A percentile compares a stretch with the other conserved stretches of the same genome.
phyloP scores from a whole-genome alignment of 805 yeast genomes.

The Martiniozyma abietophila region DNA sequence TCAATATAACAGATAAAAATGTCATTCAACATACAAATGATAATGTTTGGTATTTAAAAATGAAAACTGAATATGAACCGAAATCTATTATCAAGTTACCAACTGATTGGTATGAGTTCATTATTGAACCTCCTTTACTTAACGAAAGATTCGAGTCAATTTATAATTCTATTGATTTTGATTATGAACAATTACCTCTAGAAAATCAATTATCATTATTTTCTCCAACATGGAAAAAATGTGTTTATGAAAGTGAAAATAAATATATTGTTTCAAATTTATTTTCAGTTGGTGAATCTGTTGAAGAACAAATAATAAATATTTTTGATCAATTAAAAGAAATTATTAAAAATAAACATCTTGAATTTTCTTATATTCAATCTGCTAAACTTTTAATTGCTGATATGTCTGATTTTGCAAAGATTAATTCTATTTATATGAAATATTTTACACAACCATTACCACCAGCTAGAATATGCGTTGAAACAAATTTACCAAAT shows the following conservation, averaged over 20 bases:
- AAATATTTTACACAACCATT: conserved; percentile 44
- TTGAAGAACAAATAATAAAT: conserved; percentile 38
- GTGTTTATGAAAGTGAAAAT: conserved; percentile 19
- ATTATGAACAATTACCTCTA: neutral
- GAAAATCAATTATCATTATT: too few relatives aligned
- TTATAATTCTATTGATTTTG: conserved; percentile 2
- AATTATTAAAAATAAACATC: conserved; percentile 23
- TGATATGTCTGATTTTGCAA: conserved; percentile 56
- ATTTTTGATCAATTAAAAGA: conserved; percentile 37
- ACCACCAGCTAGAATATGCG: conserved; percentile 88
- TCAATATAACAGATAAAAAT: conserved; percentile 33
- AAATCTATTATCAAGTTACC: conserved; percentile 10
- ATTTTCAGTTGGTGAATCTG: conserved; percentile 20
- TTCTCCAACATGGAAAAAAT: conserved; percentile 4
- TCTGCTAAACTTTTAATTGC: conserved; percentile 51
- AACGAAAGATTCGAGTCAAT: conserved; percentile 30
- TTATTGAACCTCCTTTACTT: conserved; percentile 31
- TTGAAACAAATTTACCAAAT: conserved; percentile 46
- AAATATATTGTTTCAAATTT: conserved; percentile 38
- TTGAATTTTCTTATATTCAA: conserved; percentile 41
- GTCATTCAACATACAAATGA: conserved; percentile 43
- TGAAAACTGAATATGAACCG: conserved; percentile 40
- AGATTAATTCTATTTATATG: conserved; percentile 54
- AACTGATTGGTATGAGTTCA: conserved; percentile 10
- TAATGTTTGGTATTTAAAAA: conserved; percentile 60